Evolutionary conservation across 495 filamentous ascomycete genomes (phyloP).

Genomic region (Xylaria bambusicola): DNA sequence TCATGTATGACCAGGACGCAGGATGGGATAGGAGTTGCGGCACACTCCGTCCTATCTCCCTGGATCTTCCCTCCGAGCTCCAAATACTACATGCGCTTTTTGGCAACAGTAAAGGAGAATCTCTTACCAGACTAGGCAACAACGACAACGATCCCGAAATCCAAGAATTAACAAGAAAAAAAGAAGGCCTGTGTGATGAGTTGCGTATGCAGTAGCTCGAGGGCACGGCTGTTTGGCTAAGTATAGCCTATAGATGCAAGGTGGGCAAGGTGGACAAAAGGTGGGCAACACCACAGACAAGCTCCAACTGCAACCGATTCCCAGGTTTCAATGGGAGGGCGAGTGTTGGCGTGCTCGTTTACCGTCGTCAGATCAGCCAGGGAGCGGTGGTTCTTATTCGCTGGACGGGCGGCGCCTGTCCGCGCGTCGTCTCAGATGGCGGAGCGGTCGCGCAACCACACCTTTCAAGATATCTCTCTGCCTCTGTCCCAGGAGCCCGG

Average conservation of each 20-base stretch:
- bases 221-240: slow-evolving; percentile 2
- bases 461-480: slow-evolving; percentile 1
- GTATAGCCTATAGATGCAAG: background rate
- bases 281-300: slow-evolving; percentile 4
- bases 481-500: slow-evolving; percentile 16
- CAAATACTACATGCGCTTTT: background rate
- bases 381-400: background rate
- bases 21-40: background rate
- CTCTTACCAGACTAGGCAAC: background rate
- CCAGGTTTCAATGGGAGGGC: slow-evolving; percentile 1
- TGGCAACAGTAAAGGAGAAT: background rate
- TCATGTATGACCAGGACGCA: background rate
- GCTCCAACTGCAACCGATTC: background rate
- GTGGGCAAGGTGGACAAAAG: background rate
- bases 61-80: background rate
- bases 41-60: background rate
- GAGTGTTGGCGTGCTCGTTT: background rate
- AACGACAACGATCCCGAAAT: background rate
- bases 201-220: background rate
- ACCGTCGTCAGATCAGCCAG: slow-evolving; percentile 8
- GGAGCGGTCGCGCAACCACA: slow-evolving; percentile 11
- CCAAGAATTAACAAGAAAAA: background rate
- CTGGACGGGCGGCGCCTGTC: slow-evolving; percentile 1
- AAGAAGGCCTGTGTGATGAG: background rate
- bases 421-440: slow-evolving; percentile 14